Conservation (phyloP, 164 flowering plant species). For the Aristolochia contorta region DNA sequence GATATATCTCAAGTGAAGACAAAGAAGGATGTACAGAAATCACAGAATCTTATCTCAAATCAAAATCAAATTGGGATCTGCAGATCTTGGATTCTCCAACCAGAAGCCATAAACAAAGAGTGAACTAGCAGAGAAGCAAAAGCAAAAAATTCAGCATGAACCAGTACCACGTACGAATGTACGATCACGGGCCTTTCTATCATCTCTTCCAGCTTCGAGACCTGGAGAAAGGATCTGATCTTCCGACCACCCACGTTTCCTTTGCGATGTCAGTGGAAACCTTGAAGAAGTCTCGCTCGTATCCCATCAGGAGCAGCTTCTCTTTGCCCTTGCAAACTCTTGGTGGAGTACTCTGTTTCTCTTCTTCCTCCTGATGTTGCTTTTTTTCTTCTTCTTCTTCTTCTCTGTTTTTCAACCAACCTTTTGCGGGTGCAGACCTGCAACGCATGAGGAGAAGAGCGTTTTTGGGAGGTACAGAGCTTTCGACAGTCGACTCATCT, state of each 20-base stretch:
- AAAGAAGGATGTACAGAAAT: slow-evolving; percentile 11
- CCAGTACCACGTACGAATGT: not conserved
- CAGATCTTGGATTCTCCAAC: slow-evolving; percentile 9
- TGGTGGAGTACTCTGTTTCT: slow-evolving; percentile 1
- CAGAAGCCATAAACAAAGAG: not conserved
- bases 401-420: slow-evolving; percentile 50
- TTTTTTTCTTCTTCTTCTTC: slow-evolving; percentile 16
- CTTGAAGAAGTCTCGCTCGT: slow-evolving; percentile 54
- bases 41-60: slow-evolving; percentile 10
- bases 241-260: slow-evolving; percentile 81
- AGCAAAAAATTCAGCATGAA: not conserved
- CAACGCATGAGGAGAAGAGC: slow-evolving; percentile 89
- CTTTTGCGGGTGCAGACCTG: slow-evolving; percentile 81
- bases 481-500: slow-evolving; percentile 11
- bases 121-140: not conserved
- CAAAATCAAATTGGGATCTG: slow-evolving; percentile 6
- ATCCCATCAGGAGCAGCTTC: slow-evolving; percentile 43
- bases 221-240: slow-evolving; percentile 52
- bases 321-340: slow-evolving; percentile 35
- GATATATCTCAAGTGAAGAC: too few species aligned
- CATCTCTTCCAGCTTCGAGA: slow-evolving; percentile 82
- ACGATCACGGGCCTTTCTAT: not conserved
- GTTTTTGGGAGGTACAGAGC: slow-evolving; percentile 59
- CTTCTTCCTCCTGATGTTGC: slow-evolving; percentile 12
- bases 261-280: slow-evolving; percentile 68